Base-by-base conservation (phyloP, 192 early-diverging fungal genomes). In the Neocallimastix lanati region DNA sequence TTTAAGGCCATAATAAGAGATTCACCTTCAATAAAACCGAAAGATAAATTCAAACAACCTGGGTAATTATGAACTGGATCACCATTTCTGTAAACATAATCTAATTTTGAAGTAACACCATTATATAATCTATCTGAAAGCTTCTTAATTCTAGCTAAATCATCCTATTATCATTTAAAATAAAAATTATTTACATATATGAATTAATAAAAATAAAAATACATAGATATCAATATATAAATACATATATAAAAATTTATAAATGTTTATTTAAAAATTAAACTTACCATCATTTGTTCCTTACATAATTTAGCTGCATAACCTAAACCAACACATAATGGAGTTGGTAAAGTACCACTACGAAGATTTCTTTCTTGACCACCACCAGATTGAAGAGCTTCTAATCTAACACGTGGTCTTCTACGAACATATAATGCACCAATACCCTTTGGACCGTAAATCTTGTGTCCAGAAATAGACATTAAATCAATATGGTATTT, bases 391-490 rank as follows among this genome's bases (percentile, higher is more conserved):
- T 94, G 89, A 77, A 97, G 87, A 18, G 97, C 92, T 81, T 96
- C 94, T 33, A 98, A 84, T 78, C 97, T 90, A 29, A 98, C 97
- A 78, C 97, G 89, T 28, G 97, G 97, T 77, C 96, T 87, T 76
- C 97, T 89, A 67, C 97, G 92, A 29, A 96, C 95, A 81, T 96
- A 98, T 13, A 97, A 83, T 1, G 95, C 95, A 29, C 97, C 97
- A 67, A 98, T 89, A 27, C 96, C 96, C 84, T 97, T 96, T 78
- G 97, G 97, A n/a, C 96, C 97, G 81, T 98, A 98, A 58, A 98
- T 83, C 86, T 98, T 98, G 87, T 98, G 97, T 14, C 97, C 97
- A 30, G 93, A 94, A 76, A 98, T 95, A 81, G 94, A 95, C 92
- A 98, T 92, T 67, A 98, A 86, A 82, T 98, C 97, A 79, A 97